Base-by-base conservation (phyloP, 331 rosid species). In the Quercus lobata region DNA sequence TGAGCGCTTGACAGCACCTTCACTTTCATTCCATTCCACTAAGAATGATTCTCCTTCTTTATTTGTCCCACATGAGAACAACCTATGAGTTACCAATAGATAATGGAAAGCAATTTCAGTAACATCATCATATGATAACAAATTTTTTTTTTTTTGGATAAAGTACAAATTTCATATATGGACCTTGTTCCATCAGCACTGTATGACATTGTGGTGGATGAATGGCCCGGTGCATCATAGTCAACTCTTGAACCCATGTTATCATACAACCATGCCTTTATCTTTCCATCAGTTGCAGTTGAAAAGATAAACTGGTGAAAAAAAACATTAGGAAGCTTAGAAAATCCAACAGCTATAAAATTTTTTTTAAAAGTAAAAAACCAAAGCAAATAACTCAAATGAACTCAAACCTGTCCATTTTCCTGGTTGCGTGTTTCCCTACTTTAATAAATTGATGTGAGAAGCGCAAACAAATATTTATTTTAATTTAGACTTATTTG, bases 1-100 rank as follows among this genome's bases (percentile, higher is more conserved):
- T 41, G 93, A 79, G 29, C 94, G 93, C 87, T 91, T 94, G 52
- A 94, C 98, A 61, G 98, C 97, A 77, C 98, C 98, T 87, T 94
- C 98, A 82, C 97, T 94, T 87, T 94, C 98, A 86, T 94, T 94
- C 98, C 98, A 94, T 83, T 94, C 98, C 76, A 94, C 98, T 69
- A 94, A 86, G 89, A 74, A 88, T n/a, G 98, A 94, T 49, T 94
- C 98, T 58, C 98, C 98, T 89, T 94, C 97, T 87, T 92, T 94
- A 78, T 91, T 94, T 69, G 98, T 87, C 81, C 98, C 98, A 71
- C 97, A 94, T 10, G 98, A 94, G 85, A 94, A 92, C 85, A 94
- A 81, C 88, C 98, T 94, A 77, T 53, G 62, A 81, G 80, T 55
- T 75, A 77, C 72, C 49, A 81, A 76, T 69, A 54, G 56, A 80